A percentile compares a stretch with the other conserved stretches of the same genome.
phyloP scores from a whole-genome alignment of 2,329 filamentous ascomycete species.

The Hyphodiscus sp. region DNA sequence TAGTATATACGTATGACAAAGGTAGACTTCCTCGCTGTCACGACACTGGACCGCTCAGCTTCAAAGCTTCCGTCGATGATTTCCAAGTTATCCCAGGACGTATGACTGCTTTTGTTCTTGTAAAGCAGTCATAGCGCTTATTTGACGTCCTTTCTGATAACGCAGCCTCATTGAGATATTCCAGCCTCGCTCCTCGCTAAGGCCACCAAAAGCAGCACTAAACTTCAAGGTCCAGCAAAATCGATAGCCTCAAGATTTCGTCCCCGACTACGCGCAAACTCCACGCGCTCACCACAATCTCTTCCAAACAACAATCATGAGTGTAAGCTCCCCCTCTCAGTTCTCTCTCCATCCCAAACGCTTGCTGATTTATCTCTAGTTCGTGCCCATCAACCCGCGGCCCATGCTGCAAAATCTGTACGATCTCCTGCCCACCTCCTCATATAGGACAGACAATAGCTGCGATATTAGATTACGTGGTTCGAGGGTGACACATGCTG shows the following conservation, averaged over 20 bases:
- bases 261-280: slow-evolving; percentile 8
- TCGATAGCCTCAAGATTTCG: slow-evolving; percentile 15
- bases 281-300: slow-evolving; percentile 19
- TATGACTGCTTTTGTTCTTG: too few species aligned
- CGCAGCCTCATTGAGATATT: neutral
- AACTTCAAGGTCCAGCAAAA: slow-evolving; percentile 9
- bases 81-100: too few species aligned
- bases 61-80: too few species aligned
- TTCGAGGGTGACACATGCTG: slow-evolving; percentile 8
- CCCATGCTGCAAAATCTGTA: slow-evolving; percentile 92
- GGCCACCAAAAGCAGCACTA: slow-evolving; percentile 16
- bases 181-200: slow-evolving; percentile 14
- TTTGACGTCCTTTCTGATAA: too few species aligned
- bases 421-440: slow-evolving; percentile 31
- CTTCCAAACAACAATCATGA: slow-evolving; percentile 30
- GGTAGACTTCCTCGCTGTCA: too few species aligned
- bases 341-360: neutral
- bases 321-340: slow-evolving; percentile 25
- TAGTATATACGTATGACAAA: too few species aligned
- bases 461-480: neutral
- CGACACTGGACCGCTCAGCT: too few species aligned
- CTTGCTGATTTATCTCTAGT: slow-evolving; percentile 40
- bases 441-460: neutral
- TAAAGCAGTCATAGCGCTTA: too few species aligned
- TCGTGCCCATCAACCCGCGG: slow-evolving; percentile 92